phyloP scores from a whole-genome alignment of 441 rosid genomes.

The Corymbia calophylla region DNA sequence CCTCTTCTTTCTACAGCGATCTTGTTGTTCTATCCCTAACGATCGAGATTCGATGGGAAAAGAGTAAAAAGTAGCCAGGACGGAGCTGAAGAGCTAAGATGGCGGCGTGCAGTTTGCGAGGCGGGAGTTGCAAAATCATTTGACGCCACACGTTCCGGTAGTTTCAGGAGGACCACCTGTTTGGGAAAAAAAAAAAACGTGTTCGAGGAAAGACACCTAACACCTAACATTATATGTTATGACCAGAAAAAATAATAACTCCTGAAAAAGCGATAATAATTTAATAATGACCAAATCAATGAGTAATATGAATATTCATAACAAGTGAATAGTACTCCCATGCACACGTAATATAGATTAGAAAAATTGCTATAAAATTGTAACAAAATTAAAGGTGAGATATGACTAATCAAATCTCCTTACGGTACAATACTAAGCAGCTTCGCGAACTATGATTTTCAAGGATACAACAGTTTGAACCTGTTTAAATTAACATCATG shows the following conservation, averaged over 20 bases:
- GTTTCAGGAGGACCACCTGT: background rate
- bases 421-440: rapidly evolving
- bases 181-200: rapidly evolving
- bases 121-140: background rate
- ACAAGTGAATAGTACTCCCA: background rate
- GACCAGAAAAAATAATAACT: too few relatives aligned
- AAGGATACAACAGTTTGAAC: rapidly evolving
- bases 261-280: background rate
- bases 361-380: background rate
- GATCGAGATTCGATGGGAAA: background rate
- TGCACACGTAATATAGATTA: background rate
- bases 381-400: background rate
- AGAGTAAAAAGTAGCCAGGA: background rate
- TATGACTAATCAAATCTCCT: rapidly evolving
- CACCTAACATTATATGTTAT: background rate
- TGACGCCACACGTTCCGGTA: background rate
- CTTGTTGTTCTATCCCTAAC: background rate
- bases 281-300: background rate
- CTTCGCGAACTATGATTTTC: rapidly evolving
- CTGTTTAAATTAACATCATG: rapidly evolving
- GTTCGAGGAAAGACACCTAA: background rate
- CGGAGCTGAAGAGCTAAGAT: background rate
- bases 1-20: background rate
- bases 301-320: background rate
- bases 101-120: background rate